A percentile compares a stretch with the other conserved stretches of the same genome.
These are phyloP conservation scores for Acanthamoeba comandoni DNA, from an alignment of 208 protist species.

Conservation along the genomic window DNA sequence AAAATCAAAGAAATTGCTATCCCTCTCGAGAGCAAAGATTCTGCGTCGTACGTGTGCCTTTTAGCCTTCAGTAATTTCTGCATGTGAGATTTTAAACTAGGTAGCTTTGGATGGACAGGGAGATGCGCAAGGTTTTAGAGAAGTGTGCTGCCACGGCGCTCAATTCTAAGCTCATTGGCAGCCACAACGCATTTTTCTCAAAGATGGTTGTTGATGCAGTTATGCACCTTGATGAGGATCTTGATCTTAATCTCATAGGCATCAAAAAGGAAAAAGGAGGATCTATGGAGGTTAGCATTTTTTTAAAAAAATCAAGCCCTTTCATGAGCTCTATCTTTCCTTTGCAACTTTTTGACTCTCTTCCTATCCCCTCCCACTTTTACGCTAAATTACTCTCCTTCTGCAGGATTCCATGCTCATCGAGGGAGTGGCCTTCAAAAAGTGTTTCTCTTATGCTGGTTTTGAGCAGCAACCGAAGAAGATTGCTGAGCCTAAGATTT, in stretches of 20 bases:
- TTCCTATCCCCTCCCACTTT: neutral
- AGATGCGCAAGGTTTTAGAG: constrained; percentile 87
- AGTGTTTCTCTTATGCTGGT: constrained; percentile 99
- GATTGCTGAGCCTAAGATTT: constrained; percentile 97
- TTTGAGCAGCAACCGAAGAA: constrained; percentile 99
- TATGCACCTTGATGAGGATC: constrained; percentile 95
- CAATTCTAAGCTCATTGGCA: constrained; percentile 99
- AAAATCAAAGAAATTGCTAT: constrained; percentile 95
- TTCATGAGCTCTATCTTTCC: neutral
- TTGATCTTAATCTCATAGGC: constrained; percentile 98
- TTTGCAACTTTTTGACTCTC: neutral
- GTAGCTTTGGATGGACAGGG: neutral
- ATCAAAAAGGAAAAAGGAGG: constrained; percentile 99
- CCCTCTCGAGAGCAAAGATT: constrained; percentile 83
- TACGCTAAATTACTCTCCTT: constrained; percentile 14
- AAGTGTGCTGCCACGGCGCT: constrained; percentile 98
- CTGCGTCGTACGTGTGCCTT: constrained; percentile 62
- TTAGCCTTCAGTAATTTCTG: neutral
- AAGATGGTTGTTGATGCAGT: constrained; percentile 99
- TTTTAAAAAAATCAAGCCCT: neutral
- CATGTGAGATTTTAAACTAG: neutral
- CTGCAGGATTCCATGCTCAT: constrained; percentile 97
- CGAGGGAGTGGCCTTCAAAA: constrained; percentile 99
- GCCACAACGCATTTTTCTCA: constrained; percentile 96
- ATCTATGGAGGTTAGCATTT: constrained; percentile 90